Conservation (phyloP, 208 protist genomes). For the Wallacemonas collosoma region DNA sequence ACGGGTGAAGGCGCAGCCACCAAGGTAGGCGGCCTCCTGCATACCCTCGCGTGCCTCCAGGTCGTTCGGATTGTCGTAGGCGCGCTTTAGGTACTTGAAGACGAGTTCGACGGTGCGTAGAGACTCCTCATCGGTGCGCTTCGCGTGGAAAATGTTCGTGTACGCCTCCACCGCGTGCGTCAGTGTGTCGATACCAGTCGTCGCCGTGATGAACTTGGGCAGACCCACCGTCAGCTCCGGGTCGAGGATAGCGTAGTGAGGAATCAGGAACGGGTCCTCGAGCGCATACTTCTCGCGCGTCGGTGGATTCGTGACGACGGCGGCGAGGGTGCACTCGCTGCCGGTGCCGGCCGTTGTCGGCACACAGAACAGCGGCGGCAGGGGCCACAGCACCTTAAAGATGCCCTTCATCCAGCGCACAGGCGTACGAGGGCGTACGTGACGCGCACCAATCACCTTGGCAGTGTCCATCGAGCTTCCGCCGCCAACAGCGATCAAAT, state of each 20-base stretch:
- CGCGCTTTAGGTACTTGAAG: constrained; percentile 47
- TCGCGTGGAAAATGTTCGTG: constrained; percentile 51
- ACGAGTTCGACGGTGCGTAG: constrained; percentile 48
- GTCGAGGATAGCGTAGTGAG: constrained; percentile 77
- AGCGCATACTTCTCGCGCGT: constrained; percentile 67
- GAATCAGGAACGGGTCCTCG: constrained; percentile 61
- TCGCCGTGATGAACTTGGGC: constrained; percentile 76
- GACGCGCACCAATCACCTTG: constrained; percentile 77
- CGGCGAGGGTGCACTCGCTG: constrained; percentile 84
- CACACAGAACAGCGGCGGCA: constrained; percentile 63
- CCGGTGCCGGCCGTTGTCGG: constrained; percentile 90
- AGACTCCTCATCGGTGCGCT: constrained; percentile 46
- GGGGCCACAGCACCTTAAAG: constrained; percentile 41
- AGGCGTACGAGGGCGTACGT: constrained; percentile 47
- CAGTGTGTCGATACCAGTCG: constrained; percentile 86
- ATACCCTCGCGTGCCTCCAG: constrained; percentile 65
- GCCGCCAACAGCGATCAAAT: constrained; percentile 82
- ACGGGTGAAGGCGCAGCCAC: constrained; percentile 86
- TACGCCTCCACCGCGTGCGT: constrained; percentile 86
- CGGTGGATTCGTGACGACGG: constrained; percentile 58
- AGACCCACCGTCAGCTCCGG: constrained; percentile 67
- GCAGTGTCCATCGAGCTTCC: constrained; percentile 86
- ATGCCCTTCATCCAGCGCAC: constrained; percentile 49
- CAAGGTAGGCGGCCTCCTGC: constrained; percentile 75
- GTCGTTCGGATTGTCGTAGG: constrained; percentile 54